These are phyloP conservation scores for Maudiozyma bulderi DNA, from an alignment of 805 yeast genomes.

Conservation along the genomic window DNA sequence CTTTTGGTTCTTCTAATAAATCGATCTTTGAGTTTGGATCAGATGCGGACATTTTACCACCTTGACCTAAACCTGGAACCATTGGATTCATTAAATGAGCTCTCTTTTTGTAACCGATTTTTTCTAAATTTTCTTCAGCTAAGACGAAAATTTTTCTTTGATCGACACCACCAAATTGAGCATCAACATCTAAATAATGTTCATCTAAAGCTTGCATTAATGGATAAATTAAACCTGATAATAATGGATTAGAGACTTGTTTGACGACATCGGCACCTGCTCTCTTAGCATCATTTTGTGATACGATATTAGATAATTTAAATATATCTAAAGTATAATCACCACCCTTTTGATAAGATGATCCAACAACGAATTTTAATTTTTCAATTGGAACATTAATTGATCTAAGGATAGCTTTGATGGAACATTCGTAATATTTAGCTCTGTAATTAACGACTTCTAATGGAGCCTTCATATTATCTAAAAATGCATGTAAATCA, in stretches of 20 bases:
- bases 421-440: constrained; percentile 71
- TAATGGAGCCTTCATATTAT: constrained; percentile 96
- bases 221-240: constrained; percentile 92
- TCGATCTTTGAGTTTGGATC: constrained; percentile 98
- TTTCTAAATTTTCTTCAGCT: constrained; percentile 87
- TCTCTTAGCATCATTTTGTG: constrained; percentile 93
- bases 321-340: constrained; percentile 85
- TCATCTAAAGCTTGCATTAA: constrained; percentile 98
- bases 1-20: constrained; percentile 77
- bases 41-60: constrained; percentile 98
- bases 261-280: constrained; percentile 99
- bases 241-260: constrained; percentile 88
- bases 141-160: constrained; percentile 95
- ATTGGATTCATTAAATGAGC: constrained; percentile 98
- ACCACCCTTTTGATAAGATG: constrained; percentile 72
- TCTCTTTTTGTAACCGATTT: constrained; percentile 89
- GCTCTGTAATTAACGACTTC: constrained; percentile 87
- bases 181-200: constrained; percentile 78
- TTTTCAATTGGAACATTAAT: constrained; percentile 89
- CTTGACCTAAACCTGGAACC: constrained; percentile 96
- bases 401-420: constrained; percentile 76
- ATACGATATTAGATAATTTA: constrained; percentile 70
- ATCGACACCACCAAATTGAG: constrained; percentile 97
- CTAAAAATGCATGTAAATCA: constrained; percentile 92
- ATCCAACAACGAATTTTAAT: constrained; percentile 75